phyloP scores from a whole-genome alignment of 495 filamentous ascomycete genomes.

The Trichoderma gamsii region DNA sequence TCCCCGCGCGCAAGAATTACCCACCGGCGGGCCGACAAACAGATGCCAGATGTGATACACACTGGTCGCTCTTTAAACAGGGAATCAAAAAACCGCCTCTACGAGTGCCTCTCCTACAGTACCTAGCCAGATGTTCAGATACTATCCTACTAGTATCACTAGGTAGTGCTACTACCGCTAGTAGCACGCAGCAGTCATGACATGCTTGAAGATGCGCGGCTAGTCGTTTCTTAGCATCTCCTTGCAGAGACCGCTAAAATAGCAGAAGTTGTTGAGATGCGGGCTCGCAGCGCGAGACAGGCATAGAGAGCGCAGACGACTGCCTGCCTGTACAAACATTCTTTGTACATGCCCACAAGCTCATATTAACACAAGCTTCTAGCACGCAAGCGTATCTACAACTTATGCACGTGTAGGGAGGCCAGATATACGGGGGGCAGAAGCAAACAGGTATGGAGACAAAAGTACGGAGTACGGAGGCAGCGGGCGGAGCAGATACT shows the following conservation, averaged over 20 bases:
- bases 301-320: background rate
- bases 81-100: background rate
- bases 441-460: background rate
- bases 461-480: background rate
- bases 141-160: background rate
- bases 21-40: background rate
- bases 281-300: background rate
- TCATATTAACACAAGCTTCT: background rate
- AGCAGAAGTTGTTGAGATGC: background rate
- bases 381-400: constrained; percentile 4
- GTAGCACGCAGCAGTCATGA: background rate
- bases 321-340: background rate
- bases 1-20: background rate
- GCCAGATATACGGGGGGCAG: background rate
- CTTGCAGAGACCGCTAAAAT: background rate
- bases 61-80: background rate
- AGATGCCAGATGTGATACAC: background rate
- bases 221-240: background rate
- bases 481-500: background rate
- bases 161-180: background rate
- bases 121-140: background rate
- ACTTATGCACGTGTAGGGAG: background rate
- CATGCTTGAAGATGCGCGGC: background rate
- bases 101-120: background rate
- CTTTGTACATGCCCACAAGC: background rate